Evolutionary conservation across 1,284 basidiomycete genomes (phyloP).

Genomic region (Puccinia hordei): DNA sequence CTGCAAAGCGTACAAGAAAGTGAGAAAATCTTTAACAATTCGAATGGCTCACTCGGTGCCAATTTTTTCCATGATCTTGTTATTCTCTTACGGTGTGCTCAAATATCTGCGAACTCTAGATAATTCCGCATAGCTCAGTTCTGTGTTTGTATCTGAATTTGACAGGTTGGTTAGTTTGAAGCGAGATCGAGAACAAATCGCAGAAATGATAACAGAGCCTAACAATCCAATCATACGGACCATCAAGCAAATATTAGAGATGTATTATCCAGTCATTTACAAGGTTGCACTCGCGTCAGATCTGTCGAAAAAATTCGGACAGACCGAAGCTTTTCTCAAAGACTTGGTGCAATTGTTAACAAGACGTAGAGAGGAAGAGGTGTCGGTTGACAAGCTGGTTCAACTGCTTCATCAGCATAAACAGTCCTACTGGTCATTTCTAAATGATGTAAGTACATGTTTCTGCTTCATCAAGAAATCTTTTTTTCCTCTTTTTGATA

Average conservation of each 20-base stretch:
- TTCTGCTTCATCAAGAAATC: neutral
- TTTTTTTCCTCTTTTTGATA: neutral
- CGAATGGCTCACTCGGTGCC: neutral
- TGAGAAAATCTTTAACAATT: conserved; percentile 19
- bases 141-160: neutral
- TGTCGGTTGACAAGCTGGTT: conserved; percentile 31
- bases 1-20: conserved; percentile 9
- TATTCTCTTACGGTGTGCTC: conserved; percentile 32
- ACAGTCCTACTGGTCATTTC: conserved; percentile 48
- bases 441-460: conserved; percentile 37
- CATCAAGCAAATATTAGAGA: conserved; percentile 44
- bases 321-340: conserved; percentile 48
- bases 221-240: conserved; percentile 47
- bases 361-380: conserved; percentile 15
- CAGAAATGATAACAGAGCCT: conserved; percentile 44
- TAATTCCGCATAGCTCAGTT: neutral
- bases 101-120: neutral
- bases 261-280: conserved; percentile 49
- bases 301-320: conserved; percentile 33
- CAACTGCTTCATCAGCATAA: conserved; percentile 46
- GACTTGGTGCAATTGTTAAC: conserved; percentile 32
- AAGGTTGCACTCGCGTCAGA: conserved; percentile 37
- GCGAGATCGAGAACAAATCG: conserved; percentile 46
- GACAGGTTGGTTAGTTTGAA: conserved; percentile 35
- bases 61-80: conserved; percentile 30